These are phyloP conservation scores for Malus hybrid DNA, from an alignment of 331 rosid genomes.

Conservation along the genomic window DNA sequence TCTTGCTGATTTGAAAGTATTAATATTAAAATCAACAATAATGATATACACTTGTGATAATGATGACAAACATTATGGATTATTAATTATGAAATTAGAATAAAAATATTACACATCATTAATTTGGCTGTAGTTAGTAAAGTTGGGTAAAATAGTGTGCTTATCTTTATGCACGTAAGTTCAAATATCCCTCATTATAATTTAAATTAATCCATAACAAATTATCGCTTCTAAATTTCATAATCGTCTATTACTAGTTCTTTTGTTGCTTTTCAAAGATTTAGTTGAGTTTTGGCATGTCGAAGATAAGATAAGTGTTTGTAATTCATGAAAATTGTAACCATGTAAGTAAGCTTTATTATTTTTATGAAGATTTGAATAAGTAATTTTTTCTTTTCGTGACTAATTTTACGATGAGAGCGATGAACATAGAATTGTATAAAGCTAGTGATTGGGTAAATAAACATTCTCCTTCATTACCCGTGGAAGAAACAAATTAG, in stretches of 20 bases:
- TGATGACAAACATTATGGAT: neutral
- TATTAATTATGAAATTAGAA: neutral
- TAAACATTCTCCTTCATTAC: neutral
- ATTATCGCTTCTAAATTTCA: neutral
- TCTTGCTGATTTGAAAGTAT: neutral
- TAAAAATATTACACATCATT: neutral
- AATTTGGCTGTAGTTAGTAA: too few relatives aligned
- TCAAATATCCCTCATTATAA: accelerated
- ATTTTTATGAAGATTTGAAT: too few relatives aligned
- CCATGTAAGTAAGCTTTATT: neutral
- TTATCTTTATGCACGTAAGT: neutral
- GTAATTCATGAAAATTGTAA: neutral
- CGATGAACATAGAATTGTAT: too few relatives aligned
- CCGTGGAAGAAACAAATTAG: neutral
- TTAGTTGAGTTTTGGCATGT: neutral
- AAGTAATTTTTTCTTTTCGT: too few relatives aligned
- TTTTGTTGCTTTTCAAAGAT: neutral
- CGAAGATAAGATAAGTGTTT: neutral
- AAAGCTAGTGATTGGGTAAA: neutral
- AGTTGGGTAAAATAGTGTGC: neutral
- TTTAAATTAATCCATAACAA: too few relatives aligned
- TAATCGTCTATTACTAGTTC: neutral
- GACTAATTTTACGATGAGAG: too few relatives aligned
- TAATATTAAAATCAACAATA: neutral
- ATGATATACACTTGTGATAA: neutral